Evolutionary conservation across 1,284 basidiomycete species (phyloP), one percentile per base, ranked within the genome.

Genomic region (Trametes hirsuta): DNA sequence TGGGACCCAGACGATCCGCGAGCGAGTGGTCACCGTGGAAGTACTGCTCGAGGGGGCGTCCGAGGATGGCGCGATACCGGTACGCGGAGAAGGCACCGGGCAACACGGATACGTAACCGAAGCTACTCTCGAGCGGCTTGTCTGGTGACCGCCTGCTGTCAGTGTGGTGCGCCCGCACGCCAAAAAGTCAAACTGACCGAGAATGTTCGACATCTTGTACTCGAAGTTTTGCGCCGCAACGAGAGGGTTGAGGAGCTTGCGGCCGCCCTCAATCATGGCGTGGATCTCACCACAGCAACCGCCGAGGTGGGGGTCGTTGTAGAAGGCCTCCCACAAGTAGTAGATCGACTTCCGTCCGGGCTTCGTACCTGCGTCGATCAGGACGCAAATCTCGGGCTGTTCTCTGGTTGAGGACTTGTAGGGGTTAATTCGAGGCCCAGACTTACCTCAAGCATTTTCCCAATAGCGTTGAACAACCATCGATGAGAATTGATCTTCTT

Each of bases 11-110:
- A 56, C 95, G 88, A 66, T 95, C 94, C 18, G 96, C 95, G 70
- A 96, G 78, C 1, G 93, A 95, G 74, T 98, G 95, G 73, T 99
- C 97, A 68, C 97, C 97, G 71, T 98, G 96, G 83, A 98, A 98
- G 79, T 98, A 98, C 74, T 98, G 96, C 70, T 97, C 92, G 25
- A 99, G 83, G 4, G 97, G 96, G 9, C 93, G 83, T 1, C 97
- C 97, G 63, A 90, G 87, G 68, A 99, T 95, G 24, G 97, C 96
- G 24, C 90, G 86, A 77, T 79, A 98, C 34, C 94, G 86, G 73
- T 98, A 98, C 6, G 95, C 95, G 6, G 94, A 96, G 82, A 98
- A 98, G 50, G 96, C 96, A 72, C 96, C 96, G 49, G 97, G 97
- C 59, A 98, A 79, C 62, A 98, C 96, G 47, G 94, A 95, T 21